Conservation (phyloP, 257 asterid species). For the Phtheirospermum japonicum region DNA sequence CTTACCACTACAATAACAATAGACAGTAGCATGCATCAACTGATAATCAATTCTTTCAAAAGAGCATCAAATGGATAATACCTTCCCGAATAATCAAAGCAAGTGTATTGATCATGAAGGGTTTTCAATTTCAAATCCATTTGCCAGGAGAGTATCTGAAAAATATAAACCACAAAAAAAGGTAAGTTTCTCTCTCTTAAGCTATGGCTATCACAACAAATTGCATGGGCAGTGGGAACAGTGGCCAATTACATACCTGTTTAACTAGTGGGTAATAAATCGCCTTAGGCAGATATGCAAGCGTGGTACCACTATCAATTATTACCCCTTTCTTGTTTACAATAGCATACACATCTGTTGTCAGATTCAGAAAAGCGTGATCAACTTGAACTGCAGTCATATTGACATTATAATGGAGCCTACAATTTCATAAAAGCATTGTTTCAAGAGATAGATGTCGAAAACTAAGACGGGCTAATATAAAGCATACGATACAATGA, state of each 20-base stretch:
- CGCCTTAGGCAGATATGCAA: constrained; percentile 89
- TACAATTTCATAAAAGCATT: constrained; percentile 29
- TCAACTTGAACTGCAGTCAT: constrained; percentile 91
- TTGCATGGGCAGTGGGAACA: constrained; percentile 25
- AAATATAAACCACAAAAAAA: constrained; percentile 28
- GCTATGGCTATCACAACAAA: constrained; percentile 15
- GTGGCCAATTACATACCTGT: constrained; percentile 46
- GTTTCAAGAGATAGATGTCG: constrained; percentile 12
- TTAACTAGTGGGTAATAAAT: constrained; percentile 72
- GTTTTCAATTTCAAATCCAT: constrained; percentile 61
- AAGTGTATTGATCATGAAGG: constrained; percentile 82
- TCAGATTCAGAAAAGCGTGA: constrained; percentile 55
- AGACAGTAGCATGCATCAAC: background rate
- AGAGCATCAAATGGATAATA: constrained; percentile 36
- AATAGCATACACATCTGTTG: constrained; percentile 49
- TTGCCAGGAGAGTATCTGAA: constrained; percentile 89
- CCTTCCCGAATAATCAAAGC: constrained; percentile 94
- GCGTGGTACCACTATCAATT: constrained; percentile 97
- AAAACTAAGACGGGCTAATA: constrained; percentile 12
- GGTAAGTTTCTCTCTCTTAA: constrained; percentile 26
- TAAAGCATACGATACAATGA: constrained; percentile 21
- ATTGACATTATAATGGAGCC: constrained; percentile 99
- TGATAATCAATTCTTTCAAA: background rate
- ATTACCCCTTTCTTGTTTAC: constrained; percentile 79
- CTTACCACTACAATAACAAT: background rate